Evolutionary conservation across 2,329 filamentous ascomycete species (phyloP).

Genomic region (Colletotrichum melonis): DNA sequence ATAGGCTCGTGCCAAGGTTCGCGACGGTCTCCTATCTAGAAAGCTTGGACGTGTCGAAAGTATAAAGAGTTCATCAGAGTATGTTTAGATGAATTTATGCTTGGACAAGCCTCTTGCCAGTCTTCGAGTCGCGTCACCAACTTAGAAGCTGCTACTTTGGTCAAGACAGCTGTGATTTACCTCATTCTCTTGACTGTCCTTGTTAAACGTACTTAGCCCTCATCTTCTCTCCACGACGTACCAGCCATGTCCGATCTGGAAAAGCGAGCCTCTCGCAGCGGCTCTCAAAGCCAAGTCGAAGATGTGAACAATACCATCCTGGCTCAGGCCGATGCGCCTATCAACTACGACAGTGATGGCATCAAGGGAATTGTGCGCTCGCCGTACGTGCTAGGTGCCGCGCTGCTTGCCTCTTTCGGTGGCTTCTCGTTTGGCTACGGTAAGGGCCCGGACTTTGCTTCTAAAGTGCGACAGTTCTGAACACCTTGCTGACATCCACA

Average conservation of each 20-base stretch:
- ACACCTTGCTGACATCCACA: background rate
- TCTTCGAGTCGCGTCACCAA: background rate
- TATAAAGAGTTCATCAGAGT: constrained; percentile 10
- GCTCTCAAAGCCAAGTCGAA: constrained; percentile 5
- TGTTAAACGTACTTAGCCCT: background rate
- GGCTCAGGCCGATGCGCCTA: constrained; percentile 8
- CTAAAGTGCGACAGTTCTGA: background rate
- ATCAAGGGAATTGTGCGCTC: constrained; percentile 47
- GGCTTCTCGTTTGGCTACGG: constrained; percentile 46
- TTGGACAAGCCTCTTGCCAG: background rate
- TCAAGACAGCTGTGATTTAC: too few species aligned
- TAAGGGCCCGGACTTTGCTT: background rate
- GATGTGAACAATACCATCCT: background rate
- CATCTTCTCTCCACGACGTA: background rate
- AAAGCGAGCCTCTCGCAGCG: background rate
- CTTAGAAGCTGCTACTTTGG: background rate
- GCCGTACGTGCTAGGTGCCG: constrained; percentile 54
- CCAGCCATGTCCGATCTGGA: background rate
- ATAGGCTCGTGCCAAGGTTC: background rate
- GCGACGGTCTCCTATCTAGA: background rate
- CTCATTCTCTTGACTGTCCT: background rate
- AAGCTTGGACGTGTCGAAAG: background rate
- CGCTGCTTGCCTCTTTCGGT: constrained; percentile 54
- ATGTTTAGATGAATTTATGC: background rate
- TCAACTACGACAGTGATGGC: constrained; percentile 44